Evolutionary conservation across 306 rosid genomes (phyloP).

Genomic region (Acmispon strigosus): DNA sequence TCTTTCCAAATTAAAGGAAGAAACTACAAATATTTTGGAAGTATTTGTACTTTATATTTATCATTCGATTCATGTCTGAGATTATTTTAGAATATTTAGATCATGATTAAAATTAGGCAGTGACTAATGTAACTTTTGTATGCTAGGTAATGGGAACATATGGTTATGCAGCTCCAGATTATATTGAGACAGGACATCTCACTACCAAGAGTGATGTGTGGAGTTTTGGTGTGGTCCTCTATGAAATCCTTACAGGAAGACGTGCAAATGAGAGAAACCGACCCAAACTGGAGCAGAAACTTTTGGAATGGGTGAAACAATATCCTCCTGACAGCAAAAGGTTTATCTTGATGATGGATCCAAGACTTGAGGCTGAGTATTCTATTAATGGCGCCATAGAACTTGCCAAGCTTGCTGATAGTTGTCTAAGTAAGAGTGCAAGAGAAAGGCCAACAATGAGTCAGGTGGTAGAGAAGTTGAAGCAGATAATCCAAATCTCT

Average conservation of each 20-base stretch:
- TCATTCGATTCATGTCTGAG: too few species aligned
- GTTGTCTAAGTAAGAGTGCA: constrained; percentile 45
- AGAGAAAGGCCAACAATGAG: constrained; percentile 57
- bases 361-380: constrained; percentile 41
- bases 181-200: constrained; percentile 61
- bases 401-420: constrained; percentile 44
- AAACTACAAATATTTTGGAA: too few species aligned
- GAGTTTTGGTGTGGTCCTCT: constrained; percentile 62
- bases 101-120: neutral
- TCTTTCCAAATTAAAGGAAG: neutral
- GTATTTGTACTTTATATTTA: too few species aligned
- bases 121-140: neutral
- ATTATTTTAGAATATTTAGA: neutral
- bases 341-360: constrained; percentile 49
- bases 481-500: constrained; percentile 37
- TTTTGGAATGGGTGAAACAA: constrained; percentile 66
- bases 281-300: constrained; percentile 45
- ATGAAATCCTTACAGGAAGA: constrained; percentile 59
- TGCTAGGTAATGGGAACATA: constrained; percentile 55
- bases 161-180: constrained; percentile 78
- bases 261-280: constrained; percentile 50
- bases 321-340: constrained; percentile 42
- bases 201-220: constrained; percentile 67
- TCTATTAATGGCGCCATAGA: constrained; percentile 35
- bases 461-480: constrained; percentile 43